Evolutionary conservation across 768 basidiomycete genomes (phyloP).

Genomic region (Cystobasidium onofrii): DNA sequence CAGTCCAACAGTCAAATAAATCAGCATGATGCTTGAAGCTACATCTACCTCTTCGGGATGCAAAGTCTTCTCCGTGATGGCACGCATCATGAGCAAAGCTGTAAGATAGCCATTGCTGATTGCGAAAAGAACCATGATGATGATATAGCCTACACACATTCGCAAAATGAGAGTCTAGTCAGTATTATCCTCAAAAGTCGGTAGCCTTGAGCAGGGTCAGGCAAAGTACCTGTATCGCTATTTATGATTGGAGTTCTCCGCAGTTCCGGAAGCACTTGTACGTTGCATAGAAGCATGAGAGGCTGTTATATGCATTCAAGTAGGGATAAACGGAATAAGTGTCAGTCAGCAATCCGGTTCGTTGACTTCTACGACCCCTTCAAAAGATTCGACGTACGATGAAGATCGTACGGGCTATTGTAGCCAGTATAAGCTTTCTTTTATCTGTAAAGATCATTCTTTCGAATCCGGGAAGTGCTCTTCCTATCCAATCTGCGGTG

Average conservation of each 20-base stretch:
- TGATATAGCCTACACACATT: slow-evolving; percentile 39
- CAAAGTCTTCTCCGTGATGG: slow-evolving; percentile 35
- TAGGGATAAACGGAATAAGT: neutral
- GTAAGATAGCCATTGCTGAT: slow-evolving; percentile 40
- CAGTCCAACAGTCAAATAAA: slow-evolving; percentile 39
- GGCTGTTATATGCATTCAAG: too few species aligned
- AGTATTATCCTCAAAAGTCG: too few species aligned
- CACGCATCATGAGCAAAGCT: slow-evolving; percentile 40
- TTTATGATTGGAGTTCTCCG: slow-evolving; percentile 22
- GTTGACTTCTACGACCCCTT: too few species aligned
- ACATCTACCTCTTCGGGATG: slow-evolving; percentile 39
- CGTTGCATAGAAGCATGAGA: slow-evolving; percentile 42
- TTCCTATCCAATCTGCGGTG: slow-evolving; percentile 41
- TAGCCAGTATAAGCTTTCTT: slow-evolving; percentile 28
- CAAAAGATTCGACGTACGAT: slow-evolving; percentile 34
- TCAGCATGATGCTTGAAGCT: slow-evolving; percentile 33
- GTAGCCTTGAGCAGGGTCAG: too few species aligned
- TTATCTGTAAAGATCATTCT: slow-evolving; percentile 32
- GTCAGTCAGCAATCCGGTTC: too few species aligned
- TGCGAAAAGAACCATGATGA: slow-evolving; percentile 40
- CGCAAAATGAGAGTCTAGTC: too few species aligned
- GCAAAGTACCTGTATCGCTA: slow-evolving; percentile 35
- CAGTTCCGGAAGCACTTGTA: slow-evolving; percentile 12
- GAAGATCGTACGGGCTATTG: slow-evolving; percentile 36
- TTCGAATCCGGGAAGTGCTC: slow-evolving; percentile 36